Percentiles rank a stretch among this genome's conserved stretches.
These are phyloP conservation scores for Salix suchowensis DNA, from an alignment of 345 rosid species.

Conservation along the genomic window DNA sequence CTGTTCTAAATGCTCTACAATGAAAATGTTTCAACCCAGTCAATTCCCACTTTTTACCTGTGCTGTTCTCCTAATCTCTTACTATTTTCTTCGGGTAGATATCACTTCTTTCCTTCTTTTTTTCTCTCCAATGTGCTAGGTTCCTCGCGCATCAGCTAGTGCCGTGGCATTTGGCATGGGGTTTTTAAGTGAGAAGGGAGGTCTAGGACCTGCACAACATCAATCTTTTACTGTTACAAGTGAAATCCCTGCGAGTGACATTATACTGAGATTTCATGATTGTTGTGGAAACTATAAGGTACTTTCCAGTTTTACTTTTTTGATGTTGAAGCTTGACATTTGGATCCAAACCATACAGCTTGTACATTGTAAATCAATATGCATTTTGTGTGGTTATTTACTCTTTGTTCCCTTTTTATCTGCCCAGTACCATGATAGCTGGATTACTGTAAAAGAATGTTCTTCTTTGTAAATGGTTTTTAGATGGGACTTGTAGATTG, in stretches of 20 bases:
- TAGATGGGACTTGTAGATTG: background rate
- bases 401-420: background rate
- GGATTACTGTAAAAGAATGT: background rate
- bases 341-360: background rate
- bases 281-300: slow-evolving; percentile 93
- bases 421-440: background rate
- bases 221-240: slow-evolving; percentile 84
- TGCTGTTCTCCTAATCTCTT: background rate
- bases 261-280: slow-evolving; percentile 67
- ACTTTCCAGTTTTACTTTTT: slow-evolving; percentile 5
- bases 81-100: background rate
- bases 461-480: background rate
- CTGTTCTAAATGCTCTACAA: background rate
- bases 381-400: background rate
- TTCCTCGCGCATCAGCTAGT: slow-evolving; percentile 93
- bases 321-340: background rate
- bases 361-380: background rate
- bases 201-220: slow-evolving; percentile 71
- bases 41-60: background rate
- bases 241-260: slow-evolving; percentile 93
- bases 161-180: slow-evolving; percentile 99
- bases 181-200: slow-evolving; percentile 70
- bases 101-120: slow-evolving; percentile 2
- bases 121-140: slow-evolving; percentile 30
- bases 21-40: background rate